phyloP scores from a whole-genome alignment of 345 rosid species.

The Orychophragmus violaceus region DNA sequence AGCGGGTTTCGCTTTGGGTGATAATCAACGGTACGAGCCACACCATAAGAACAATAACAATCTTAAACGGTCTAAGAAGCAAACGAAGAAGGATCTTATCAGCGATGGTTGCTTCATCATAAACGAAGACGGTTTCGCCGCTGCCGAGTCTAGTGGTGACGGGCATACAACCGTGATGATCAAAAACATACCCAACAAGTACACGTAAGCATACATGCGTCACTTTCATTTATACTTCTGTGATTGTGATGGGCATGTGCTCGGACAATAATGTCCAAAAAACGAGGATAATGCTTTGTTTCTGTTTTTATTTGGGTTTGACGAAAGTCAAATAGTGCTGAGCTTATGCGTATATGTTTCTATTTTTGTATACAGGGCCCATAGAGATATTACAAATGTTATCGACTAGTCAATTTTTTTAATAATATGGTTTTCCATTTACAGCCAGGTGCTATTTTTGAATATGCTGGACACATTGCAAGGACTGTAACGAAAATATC shows the following conservation, averaged over 20 bases:
- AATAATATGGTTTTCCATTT: constrained; percentile 2
- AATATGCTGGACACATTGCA: constrained; percentile 90
- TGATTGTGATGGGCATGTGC: constrained; percentile 16
- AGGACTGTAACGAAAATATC: constrained; percentile 74
- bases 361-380: constrained; percentile 11
- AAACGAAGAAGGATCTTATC: constrained; percentile 27
- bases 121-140: constrained; percentile 33
- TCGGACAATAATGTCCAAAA: not conserved
- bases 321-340: constrained; percentile 16
- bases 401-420: constrained; percentile 16
- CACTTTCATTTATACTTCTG: not conserved
- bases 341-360: not conserved
- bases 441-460: constrained; percentile 61
- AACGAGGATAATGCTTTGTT: constrained; percentile 18
- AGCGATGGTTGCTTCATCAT: constrained; percentile 62
- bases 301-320: constrained; percentile 10
- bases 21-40: constrained; percentile 17
- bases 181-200: constrained; percentile 96
- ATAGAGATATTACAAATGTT: not conserved
- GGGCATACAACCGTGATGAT: constrained; percentile 88
- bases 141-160: constrained; percentile 43
- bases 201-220: constrained; percentile 44
- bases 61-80: constrained; percentile 14
- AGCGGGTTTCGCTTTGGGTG: not conserved
- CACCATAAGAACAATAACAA: constrained; percentile 17